phyloP scores from a whole-genome alignment of 192 early-diverging fungal species.

The Entophlyctis luteolus region DNA sequence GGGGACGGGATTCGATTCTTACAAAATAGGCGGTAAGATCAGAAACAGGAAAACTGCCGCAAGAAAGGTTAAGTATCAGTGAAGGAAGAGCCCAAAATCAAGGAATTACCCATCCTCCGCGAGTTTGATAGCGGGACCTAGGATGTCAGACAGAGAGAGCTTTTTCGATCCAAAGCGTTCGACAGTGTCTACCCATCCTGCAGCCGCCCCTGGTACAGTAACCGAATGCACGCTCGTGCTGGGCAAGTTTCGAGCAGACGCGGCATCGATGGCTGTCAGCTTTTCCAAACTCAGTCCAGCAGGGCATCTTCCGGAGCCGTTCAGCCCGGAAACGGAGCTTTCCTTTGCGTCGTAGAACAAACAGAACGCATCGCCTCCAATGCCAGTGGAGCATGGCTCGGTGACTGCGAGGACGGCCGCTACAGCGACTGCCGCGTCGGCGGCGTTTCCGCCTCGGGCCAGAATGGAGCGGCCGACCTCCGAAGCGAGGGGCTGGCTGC shows the following conservation, averaged over 20 bases:
- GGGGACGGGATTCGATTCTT: background rate
- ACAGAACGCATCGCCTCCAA: slow-evolving; percentile 78
- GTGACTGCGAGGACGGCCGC: slow-evolving; percentile 69
- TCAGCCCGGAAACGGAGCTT: slow-evolving; percentile 45
- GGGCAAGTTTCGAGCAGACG: slow-evolving; percentile 22
- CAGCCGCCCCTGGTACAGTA: slow-evolving; percentile 72
- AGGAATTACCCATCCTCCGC: slow-evolving; percentile 63
- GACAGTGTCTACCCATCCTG: slow-evolving; percentile 69
- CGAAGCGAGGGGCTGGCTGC: slow-evolving; percentile 67
- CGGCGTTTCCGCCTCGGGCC: slow-evolving; percentile 69
- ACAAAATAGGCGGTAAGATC: slow-evolving; percentile 27
- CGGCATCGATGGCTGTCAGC: slow-evolving; percentile 32
- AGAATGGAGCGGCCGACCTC: slow-evolving; percentile 63
- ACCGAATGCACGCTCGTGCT: slow-evolving; percentile 9
- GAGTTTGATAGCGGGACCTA: slow-evolving; percentile 65
- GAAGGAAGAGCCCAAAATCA: background rate
- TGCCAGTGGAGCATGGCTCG: slow-evolving; percentile 67
- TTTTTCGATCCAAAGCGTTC: slow-evolving; percentile 60
- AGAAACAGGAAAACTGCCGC: slow-evolving; percentile 15
- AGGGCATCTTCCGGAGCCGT: slow-evolving; percentile 52
- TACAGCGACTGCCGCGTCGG: slow-evolving; percentile 56
- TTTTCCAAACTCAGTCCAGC: slow-evolving; percentile 50
- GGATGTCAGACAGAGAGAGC: slow-evolving; percentile 51
- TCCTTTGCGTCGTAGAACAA: slow-evolving; percentile 67
- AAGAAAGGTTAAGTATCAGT: slow-evolving; percentile 21